Percentiles rank a stretch among this genome's conserved stretches.
phyloP scores from a whole-genome alignment of 2,329 filamentous ascomycete species.

The Zymoseptoria crescenta region DNA sequence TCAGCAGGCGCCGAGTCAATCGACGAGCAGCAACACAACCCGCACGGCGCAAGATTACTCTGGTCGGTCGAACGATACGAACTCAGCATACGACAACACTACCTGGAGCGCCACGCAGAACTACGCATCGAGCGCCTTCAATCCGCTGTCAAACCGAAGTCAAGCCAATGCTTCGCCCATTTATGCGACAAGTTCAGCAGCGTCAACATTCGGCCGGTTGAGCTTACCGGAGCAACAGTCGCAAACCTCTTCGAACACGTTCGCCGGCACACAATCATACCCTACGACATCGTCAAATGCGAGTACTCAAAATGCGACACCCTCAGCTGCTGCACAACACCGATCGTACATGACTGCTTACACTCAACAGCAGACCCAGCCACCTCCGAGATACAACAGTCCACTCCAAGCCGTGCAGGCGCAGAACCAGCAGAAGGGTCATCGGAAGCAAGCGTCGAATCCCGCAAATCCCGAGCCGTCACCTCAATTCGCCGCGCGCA shows the following conservation, averaged over 20 bases:
- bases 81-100: slow-evolving; percentile 13
- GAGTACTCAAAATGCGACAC: slow-evolving; percentile 16
- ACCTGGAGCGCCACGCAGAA: slow-evolving; percentile 4
- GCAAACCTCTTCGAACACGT: slow-evolving; percentile 12
- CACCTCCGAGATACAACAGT: slow-evolving; percentile 24
- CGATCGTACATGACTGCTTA: slow-evolving; percentile 13
- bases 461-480: slow-evolving; percentile 18
- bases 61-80: slow-evolving; percentile 7
- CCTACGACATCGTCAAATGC: slow-evolving; percentile 6
- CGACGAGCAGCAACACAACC: slow-evolving; percentile 8
- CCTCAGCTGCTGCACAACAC: slow-evolving; percentile 11
- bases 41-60: slow-evolving; percentile 18
- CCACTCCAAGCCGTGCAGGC: slow-evolving; percentile 25
- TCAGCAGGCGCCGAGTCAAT: slow-evolving; percentile 9
- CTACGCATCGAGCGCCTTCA: slow-evolving; percentile 10
- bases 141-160: slow-evolving; percentile 11
- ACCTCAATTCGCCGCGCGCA: slow-evolving; percentile 18
- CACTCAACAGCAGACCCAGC: slow-evolving; percentile 14
- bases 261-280: slow-evolving; percentile 9
- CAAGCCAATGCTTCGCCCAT: slow-evolving; percentile 21
- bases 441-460: slow-evolving; percentile 17
- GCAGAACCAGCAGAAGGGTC: slow-evolving; percentile 19
- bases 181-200: slow-evolving; percentile 17
- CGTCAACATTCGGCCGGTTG: slow-evolving; percentile 16
- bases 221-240: slow-evolving; percentile 18